Evolutionary conservation across 805 yeast species (phyloP), one percentile per base, ranked within the genome.

Genomic region (Candida nonsorbophila): DNA sequence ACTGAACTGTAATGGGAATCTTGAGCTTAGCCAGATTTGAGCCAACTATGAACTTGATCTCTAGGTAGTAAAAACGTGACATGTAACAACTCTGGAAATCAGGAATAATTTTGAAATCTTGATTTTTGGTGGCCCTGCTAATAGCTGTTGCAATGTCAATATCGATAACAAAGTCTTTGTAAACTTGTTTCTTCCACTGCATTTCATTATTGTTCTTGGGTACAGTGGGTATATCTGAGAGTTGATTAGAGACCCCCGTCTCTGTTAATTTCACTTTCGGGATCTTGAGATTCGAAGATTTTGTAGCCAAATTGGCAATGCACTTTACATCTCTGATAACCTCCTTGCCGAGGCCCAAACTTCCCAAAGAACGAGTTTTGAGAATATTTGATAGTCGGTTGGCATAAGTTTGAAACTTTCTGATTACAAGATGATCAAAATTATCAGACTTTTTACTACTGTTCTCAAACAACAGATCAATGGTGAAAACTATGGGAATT

Each of bases 61-160:
- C 44, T 10, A 59, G 32, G 35, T 58, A 58, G 34, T 62, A 62
- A 20, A 60, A 24, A 20, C 69, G 41, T 3, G 62, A 54, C 26
- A 56, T 19, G 23, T 46, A 42, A 33, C 69, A 62, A 10, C 41
- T 40, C 38, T 62, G 69, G 41, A 62, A 62, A 25, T 55, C 62
- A 3, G 69, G 69, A 11, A 60, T 49, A 18, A 62, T 38, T 30
- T 55, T 49, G 29, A 56, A 59, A 9, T 58, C 51, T 14, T 25
- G 22, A 19, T 16, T 29, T 20, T 22, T 20, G 14, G 15, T 28
- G 27, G 7, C 7, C 20, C 12, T 34, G n/a, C n/a, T n/a, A 16
- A 30, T 32, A 2, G 55, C 53, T 21, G 48, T 44, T 12, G 45
- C 34, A 5, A 58, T 35, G 30, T 62, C 62, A 11, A 61, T 37